Evolutionary conservation across 352 stramenopile species (phyloP).

Genomic region (Chrysophaeum taylorii): DNA sequence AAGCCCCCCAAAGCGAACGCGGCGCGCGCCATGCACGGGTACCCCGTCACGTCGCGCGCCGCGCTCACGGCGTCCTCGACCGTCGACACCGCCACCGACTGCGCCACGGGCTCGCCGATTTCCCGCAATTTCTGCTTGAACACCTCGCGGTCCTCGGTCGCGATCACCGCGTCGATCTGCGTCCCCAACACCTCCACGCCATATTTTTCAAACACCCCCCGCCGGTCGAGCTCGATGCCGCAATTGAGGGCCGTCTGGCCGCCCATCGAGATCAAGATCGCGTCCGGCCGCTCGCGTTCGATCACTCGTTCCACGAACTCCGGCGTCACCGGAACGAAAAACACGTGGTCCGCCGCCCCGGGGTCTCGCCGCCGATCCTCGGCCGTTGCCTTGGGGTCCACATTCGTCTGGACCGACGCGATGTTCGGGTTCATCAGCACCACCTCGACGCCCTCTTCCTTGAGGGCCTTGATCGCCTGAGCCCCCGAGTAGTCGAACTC

Average conservation of each 20-base stretch:
- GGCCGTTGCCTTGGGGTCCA: slow-evolving; percentile 73
- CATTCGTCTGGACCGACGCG: slow-evolving; percentile 94
- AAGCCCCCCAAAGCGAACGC: slow-evolving; percentile 95
- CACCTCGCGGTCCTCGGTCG: slow-evolving; percentile 93
- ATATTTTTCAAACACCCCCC: slow-evolving; percentile 81
- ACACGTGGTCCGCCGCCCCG: slow-evolving; percentile 80
- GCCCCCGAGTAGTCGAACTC: slow-evolving; percentile 98
- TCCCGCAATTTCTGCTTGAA: slow-evolving; percentile 86
- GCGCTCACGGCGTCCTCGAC: slow-evolving; percentile 77
- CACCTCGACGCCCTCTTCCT: slow-evolving; percentile 93
- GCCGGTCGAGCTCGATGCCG: slow-evolving; percentile 85
- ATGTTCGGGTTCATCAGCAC: slow-evolving; percentile 99
- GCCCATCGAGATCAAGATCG: slow-evolving; percentile 95
- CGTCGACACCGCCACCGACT: slow-evolving; percentile 73
- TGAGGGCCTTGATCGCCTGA: slow-evolving; percentile 94
- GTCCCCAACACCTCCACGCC: slow-evolving; percentile 85
- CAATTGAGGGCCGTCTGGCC: slow-evolving; percentile 95
- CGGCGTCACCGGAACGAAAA: slow-evolving; percentile 90
- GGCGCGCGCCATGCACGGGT: slow-evolving; percentile 88
- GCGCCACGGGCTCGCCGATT: slow-evolving; percentile 91
- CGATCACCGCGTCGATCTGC: slow-evolving; percentile 87
- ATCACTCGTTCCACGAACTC: slow-evolving; percentile 84
- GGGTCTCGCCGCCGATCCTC: slow-evolving; percentile 35
- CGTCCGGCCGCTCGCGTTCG: slow-evolving; percentile 93
- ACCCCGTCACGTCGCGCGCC: slow-evolving; percentile 82